Evolutionary conservation across 306 rosid genomes (phyloP), one percentile per base, ranked within the genome.

Genomic region (Phaseolus lunatus): DNA sequence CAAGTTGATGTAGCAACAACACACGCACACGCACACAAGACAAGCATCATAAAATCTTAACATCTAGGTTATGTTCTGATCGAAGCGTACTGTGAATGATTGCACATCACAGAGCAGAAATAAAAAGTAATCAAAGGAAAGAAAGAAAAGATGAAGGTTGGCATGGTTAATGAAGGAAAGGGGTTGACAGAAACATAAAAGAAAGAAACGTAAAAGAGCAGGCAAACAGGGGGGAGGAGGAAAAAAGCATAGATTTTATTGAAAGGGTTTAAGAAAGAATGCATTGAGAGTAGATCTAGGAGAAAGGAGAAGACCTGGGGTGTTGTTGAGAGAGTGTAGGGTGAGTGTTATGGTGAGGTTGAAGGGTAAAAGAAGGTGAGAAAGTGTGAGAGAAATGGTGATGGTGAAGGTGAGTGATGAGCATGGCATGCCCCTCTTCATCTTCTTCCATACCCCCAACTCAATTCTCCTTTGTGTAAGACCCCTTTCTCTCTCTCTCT

Each of bases 351-450:
- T 14, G 22, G 12, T 53, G 61, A 52, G 24, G 59, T 27, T 59
- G 66, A 61, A 18, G 8, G 15, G 69, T 63, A 12, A 63, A 63
- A n/a, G 47, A 33, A 31, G 31, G 45, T 18, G 72, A 22, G 24
- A 13, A 22, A 20, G 54, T 12, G 37, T 59, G 23, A 18, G 20
- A 49, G 11, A n/a, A 49, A 49, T 49, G 56, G 56, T 49, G 44
- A 43, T 43, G 56, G 56, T 49, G 59, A 16, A 26, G 44, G 10
- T 86, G 89, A 88, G 84, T 85, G 87, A 89, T 88, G 81, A 89
- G 86, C 89, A 86, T 90, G 84, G 89, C 86, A 85, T 80, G 75
- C 75, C 81, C 73, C 79, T 81, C 91, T 57, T 88, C 93, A 47
- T 48, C 53, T 62, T 57, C 20, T 56, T 56, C 63, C 75, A 49